Conservation (phyloP, 2,329 filamentous ascomycete species). For the Aspergillus niger region DNA sequence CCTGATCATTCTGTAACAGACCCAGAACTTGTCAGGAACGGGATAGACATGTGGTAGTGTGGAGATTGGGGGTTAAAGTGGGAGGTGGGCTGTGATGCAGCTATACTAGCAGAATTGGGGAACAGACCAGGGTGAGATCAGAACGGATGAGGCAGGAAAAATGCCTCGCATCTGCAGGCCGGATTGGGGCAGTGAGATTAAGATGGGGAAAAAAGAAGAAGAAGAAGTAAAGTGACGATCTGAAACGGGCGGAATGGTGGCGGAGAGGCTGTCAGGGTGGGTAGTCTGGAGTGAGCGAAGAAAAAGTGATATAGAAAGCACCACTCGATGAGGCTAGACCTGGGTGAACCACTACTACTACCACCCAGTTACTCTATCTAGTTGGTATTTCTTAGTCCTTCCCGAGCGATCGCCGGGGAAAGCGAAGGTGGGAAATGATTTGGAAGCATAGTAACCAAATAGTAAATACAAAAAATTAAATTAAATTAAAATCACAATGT, state of each 20-base stretch:
- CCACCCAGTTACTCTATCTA: background rate
- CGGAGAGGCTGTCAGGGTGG: background rate
- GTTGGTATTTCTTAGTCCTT: background rate
- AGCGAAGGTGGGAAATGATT: background rate
- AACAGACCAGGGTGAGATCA: slow-evolving; percentile 21
- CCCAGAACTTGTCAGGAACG: slow-evolving; percentile 22
- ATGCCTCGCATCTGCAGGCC: slow-evolving; percentile 19
- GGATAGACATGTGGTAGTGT: slow-evolving; percentile 17
- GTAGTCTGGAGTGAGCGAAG: background rate
- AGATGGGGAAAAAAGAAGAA: slow-evolving; percentile 5
- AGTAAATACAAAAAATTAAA: background rate
- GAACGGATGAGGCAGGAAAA: slow-evolving; percentile 11
- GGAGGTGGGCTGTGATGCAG: slow-evolving; percentile 25
- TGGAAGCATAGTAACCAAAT: background rate
- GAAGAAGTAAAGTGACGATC: slow-evolving; percentile 11
- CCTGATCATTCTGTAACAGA: slow-evolving; percentile 25
- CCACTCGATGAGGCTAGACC: slow-evolving; percentile 3
- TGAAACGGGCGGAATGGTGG: slow-evolving; percentile 16
- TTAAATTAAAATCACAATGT: background rate
- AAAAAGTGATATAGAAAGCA: slow-evolving; percentile 9
- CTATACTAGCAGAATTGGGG: slow-evolving; percentile 14
- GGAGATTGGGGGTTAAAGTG: slow-evolving; percentile 17
- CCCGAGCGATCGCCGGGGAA: slow-evolving; percentile 8
- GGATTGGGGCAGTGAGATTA: slow-evolving; percentile 17
- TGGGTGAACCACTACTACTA: background rate